Percentiles rank a stretch among this genome's conserved stretches.
These are phyloP conservation scores for Moesziomyces sp. DNA, from an alignment of 1,284 basidiomycete species.

Conservation along the genomic window DNA sequence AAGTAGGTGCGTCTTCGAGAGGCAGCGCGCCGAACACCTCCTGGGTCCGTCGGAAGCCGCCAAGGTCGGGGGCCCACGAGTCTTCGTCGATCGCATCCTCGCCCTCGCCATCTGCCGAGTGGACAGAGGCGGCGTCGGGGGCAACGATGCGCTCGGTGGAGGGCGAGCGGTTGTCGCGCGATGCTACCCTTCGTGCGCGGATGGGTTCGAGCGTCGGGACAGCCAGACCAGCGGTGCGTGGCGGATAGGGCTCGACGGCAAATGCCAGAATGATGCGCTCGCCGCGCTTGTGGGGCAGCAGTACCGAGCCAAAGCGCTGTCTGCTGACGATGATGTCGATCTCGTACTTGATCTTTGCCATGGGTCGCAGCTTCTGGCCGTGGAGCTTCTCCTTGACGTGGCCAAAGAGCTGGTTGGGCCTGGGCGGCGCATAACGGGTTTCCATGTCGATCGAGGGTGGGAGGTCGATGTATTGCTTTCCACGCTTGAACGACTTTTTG, in stretches of 20 bases:
- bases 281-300: slow-evolving; percentile 42
- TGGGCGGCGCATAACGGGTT: slow-evolving; percentile 43
- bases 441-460: slow-evolving; percentile 49
- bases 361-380: slow-evolving; percentile 44
- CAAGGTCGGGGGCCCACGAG: slow-evolving; percentile 43
- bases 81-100: slow-evolving; percentile 40
- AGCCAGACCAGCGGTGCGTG: slow-evolving; percentile 40
- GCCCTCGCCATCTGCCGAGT: slow-evolving; percentile 16
- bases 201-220: slow-evolving; percentile 43
- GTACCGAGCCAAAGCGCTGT: slow-evolving; percentile 32
- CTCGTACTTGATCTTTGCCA: slow-evolving; percentile 53
- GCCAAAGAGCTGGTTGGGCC: slow-evolving; percentile 36
- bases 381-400: slow-evolving; percentile 38
- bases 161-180: slow-evolving; percentile 14
- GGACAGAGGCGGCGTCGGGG: slow-evolving; percentile 13
- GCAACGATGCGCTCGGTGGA: slow-evolving; percentile 15
- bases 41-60: slow-evolving; percentile 37
- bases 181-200: slow-evolving; percentile 18
- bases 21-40: slow-evolving; percentile 48
- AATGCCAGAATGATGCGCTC: slow-evolving; percentile 47
- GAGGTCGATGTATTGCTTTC: slow-evolving; percentile 49
- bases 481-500: slow-evolving; percentile 44
- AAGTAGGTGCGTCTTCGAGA: slow-evolving; percentile 11
- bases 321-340: slow-evolving; percentile 51
- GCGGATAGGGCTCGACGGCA: slow-evolving; percentile 49